Evolutionary conservation across 1,284 basidiomycete species (phyloP), one percentile per base, ranked within the genome.

Genomic region (Cryptococcus maquisensis): DNA sequence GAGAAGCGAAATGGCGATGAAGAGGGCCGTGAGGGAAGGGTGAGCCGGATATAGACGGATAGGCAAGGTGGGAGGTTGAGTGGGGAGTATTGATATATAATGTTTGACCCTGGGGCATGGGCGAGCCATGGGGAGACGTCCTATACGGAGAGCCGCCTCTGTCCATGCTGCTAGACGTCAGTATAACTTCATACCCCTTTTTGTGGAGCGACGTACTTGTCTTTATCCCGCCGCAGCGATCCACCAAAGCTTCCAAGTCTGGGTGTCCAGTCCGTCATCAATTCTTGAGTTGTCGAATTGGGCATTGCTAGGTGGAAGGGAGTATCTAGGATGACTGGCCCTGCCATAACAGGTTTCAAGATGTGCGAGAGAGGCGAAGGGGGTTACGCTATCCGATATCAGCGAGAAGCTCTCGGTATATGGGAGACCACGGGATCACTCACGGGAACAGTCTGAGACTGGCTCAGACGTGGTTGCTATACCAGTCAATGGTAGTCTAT

Each of bases 241-340:
- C 49, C 51, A 20, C 56, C 54, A 41, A 61, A 58, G 44, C 42
- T 57, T n/a, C 59, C 52, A 37, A 58, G 39, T 13, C 54, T 48
- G 21, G 59, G 59, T n/a, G 52, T 57, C 59, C 59, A 61, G 47
- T 61, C 59, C 23, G 59, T 61, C 54, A 61, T 53, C 32, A 61
- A 52, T 32, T 61, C 59, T 35, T 61, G 59, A 26, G 56, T 51
- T 47, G 32, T 51, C 47, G 26, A 50, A 49, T 40, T 49, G 26
- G 54, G 59, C 51, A 58, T 52, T 20, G 50, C 47, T 47, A 46
- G 21, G 26, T 53, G 28, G 12, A 38, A 48, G 23, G 51, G 53
- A 6, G 54, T 54, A 37, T 61, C 56, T 49, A 58, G 56, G 5
- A 61, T 50, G 37, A 61, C 56, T 39, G 56, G 54, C n/a, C 59